Percentiles rank a stretch among this genome's conserved stretches.
Conservation (phyloP, 306 rosid species). For the Citrullus mucosospermus region DNA sequence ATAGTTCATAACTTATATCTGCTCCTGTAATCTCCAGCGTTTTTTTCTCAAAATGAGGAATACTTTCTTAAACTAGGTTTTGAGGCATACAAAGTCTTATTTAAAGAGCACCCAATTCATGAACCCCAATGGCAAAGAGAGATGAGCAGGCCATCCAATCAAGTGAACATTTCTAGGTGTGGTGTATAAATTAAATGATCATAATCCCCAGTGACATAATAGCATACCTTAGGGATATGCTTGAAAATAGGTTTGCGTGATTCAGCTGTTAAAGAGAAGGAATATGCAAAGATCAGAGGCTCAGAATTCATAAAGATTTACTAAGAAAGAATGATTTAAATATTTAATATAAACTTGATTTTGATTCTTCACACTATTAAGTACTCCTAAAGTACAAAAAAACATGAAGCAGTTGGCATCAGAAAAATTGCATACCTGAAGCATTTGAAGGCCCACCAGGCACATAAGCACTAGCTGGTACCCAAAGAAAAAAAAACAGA, state of each 20-base stretch:
- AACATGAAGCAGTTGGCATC: background rate
- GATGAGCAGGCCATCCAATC: background rate
- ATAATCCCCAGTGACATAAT: constrained; percentile 1
- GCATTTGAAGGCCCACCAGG: constrained; percentile 61
- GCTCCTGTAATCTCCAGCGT: background rate
- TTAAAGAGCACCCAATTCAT: background rate
- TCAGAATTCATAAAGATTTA: background rate
- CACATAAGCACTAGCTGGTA: constrained; percentile 70
- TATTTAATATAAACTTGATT: background rate
- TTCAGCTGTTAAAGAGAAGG: constrained; percentile 26
- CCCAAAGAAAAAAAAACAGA: background rate
- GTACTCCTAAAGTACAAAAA: background rate
- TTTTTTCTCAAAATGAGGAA: background rate
- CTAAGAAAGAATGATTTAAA: background rate
- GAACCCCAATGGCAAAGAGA: background rate
- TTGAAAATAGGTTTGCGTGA: constrained; percentile 60
- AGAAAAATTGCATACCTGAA: constrained; percentile 30
- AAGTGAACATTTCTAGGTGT: background rate
- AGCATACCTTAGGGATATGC: constrained; percentile 86
- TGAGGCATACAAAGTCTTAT: background rate
- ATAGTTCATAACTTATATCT: background rate
- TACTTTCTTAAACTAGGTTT: background rate
- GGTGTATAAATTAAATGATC: background rate
- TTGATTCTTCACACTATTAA: background rate
- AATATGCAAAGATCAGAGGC: background rate